Evolutionary conservation across 2,329 filamentous ascomycete species (phyloP), one percentile per base, ranked within the genome.

Genomic region (Phialocephala subalpina): DNA sequence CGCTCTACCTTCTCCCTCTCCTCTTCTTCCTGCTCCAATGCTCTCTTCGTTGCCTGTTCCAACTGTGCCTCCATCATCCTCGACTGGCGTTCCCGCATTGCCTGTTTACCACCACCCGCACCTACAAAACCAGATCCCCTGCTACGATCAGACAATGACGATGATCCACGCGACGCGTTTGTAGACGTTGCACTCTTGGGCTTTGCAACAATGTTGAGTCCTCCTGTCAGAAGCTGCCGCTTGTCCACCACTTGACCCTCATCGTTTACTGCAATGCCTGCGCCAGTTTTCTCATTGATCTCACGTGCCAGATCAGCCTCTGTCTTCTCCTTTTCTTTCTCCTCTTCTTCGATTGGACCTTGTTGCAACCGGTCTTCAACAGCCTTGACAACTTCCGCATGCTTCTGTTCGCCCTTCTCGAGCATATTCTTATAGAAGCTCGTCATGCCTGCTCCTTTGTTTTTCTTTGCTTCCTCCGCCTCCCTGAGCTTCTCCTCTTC

Each of bases 231-330:
- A 9, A 96, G 82, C 76, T 96, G 90, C n/a, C 92, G 84, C 81
- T 94, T 95, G 76, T 97, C 92, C 29, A 93, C 90, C 1, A 96
- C 89, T 75, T 94, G 88, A 0, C 92, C 92, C 45, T 96, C 92
- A 67, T 96, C 92, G 73, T 95, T 95, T 73, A 95, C 79, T 8
- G 88, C 85, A 45, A 96, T 85, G 3, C 82, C 80, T 0, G 80
- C 88, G 69, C 81, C 87, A 67, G 82, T 72, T 70, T 83, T 87
- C 45, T 86, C 84, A 62, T 90, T 90, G 60, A 93, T 84, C 73
- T 92, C 89, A 57, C 82, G 83, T 4, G 90, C 90, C n/a, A 89
- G 73, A 38, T 94, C 86, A 1, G 85, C 85, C 20, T 90, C 88
- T 0, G 82, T 82, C 76, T 86, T 88, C 58, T 83, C 78, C 27